Conservation (phyloP, 352 stramenopile species). For the Globisporangium spinosum region DNA sequence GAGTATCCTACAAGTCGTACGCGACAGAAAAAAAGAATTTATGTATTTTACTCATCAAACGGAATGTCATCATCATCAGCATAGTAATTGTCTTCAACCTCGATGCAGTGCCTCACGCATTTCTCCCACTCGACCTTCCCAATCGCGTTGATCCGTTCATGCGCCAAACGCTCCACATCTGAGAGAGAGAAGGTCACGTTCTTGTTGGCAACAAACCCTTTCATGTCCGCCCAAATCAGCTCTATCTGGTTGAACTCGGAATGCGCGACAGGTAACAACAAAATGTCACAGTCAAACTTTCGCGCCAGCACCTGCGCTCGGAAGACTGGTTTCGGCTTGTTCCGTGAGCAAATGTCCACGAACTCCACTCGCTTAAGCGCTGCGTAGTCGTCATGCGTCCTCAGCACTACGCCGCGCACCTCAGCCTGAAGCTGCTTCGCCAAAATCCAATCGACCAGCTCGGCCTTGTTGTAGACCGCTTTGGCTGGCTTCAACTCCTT, state of each 20-base stretch:
- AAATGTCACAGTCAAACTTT: conserved; percentile 13
- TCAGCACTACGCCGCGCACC: not conserved
- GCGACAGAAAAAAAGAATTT: too few relatives aligned
- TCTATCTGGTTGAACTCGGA: conserved; percentile 15
- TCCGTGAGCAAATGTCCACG: not conserved
- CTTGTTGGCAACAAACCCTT: conserved; percentile 10
- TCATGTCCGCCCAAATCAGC: conserved; percentile 15
- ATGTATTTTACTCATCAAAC: too few relatives aligned
- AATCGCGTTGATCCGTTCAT: conserved; percentile 4
- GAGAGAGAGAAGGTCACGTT: conserved; percentile 8
- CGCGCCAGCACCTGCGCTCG: not conserved
- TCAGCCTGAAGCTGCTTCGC: not conserved
- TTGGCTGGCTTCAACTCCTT: conserved; percentile 3
- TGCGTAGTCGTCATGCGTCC: not conserved
- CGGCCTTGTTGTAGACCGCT: conserved; percentile 2
- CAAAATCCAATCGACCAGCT: conserved; percentile 8
- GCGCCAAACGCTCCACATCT: conserved; percentile 2
- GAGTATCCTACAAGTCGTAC: too few relatives aligned
- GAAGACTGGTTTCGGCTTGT: not conserved
- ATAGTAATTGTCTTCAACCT: conserved; percentile 14
- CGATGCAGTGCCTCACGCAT: conserved; percentile 14
- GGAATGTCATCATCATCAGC: not conserved
- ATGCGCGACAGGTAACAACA: conserved; percentile 13
- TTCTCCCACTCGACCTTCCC: conserved; percentile 9
- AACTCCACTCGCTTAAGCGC: not conserved